phyloP scores from a whole-genome alignment of 768 basidiomycete genomes.

The Tylopilus felleus region DNA sequence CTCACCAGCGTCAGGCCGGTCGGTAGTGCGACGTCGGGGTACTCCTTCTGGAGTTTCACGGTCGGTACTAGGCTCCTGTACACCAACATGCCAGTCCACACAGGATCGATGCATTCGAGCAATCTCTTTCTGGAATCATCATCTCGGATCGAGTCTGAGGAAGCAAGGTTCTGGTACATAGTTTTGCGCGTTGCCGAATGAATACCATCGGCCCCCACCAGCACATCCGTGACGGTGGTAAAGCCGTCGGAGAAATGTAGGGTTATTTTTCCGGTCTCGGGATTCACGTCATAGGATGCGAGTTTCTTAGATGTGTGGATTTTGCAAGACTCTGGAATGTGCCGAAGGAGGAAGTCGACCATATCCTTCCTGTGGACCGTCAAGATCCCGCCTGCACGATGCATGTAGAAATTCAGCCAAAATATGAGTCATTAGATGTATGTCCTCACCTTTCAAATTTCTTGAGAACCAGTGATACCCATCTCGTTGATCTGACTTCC shows the following conservation, averaged over 20 bases:
- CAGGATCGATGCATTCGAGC: not conserved
- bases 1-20: not conserved
- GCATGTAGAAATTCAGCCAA: no score
- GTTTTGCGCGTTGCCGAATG: not conserved
- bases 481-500: no score
- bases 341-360: not conserved
- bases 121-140: not conserved
- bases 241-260: not conserved
- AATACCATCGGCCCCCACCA: not conserved
- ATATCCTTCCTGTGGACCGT: not conserved
- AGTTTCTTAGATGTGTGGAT: not conserved
- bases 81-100: not conserved
- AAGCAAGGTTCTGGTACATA: not conserved
- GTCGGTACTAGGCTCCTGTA: not conserved
- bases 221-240: not conserved
- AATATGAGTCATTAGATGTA: no score
- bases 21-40: not conserved
- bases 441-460: no score
- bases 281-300: not conserved
- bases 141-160: not conserved
- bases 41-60: not conserved
- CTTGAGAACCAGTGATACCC: no score
- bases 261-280: not conserved
- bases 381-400: not conserved
- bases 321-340: not conserved